These are phyloP conservation scores for Eucalyptus virginea DNA, from an alignment of 345 rosid genomes.

Conservation along the genomic window DNA sequence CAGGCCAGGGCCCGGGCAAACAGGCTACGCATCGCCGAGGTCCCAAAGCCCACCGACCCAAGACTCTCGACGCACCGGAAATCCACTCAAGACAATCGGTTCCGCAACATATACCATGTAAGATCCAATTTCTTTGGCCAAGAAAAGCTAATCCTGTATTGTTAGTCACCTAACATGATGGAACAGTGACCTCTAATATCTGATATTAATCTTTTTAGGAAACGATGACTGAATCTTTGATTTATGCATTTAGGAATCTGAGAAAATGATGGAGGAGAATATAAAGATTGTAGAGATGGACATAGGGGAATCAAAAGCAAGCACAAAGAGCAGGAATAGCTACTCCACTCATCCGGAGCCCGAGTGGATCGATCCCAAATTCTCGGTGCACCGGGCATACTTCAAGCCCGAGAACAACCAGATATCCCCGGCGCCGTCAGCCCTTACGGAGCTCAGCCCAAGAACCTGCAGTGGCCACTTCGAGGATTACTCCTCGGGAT, in stretches of 20 bases:
- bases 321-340: conserved; percentile 29
- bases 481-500: conserved; percentile 58
- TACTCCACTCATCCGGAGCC: conserved; percentile 17
- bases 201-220: neutral
- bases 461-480: conserved; percentile 64
- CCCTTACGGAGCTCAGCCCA: conserved; percentile 64
- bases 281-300: conserved; percentile 88
- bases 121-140: neutral
- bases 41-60: conserved; percentile 18
- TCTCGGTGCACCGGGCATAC: conserved; percentile 5
- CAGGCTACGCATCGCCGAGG: conserved; percentile 45
- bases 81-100: conserved; percentile 22
- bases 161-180: neutral
- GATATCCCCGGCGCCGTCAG: conserved; percentile 53
- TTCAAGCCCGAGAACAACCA: conserved; percentile 19
- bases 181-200: neutral
- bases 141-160: neutral
- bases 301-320: conserved; percentile 20
- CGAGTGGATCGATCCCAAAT: conserved; percentile 15
- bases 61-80: conserved; percentile 42
- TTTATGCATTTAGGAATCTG: conserved; percentile 28
- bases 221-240: neutral
- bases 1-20: conserved; percentile 75
- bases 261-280: conserved; percentile 48
- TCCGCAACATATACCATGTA: conserved; percentile 15